These are phyloP conservation scores for Apiotrichum brassicae DNA, from an alignment of 1,284 basidiomycete species.

Conservation along the genomic window DNA sequence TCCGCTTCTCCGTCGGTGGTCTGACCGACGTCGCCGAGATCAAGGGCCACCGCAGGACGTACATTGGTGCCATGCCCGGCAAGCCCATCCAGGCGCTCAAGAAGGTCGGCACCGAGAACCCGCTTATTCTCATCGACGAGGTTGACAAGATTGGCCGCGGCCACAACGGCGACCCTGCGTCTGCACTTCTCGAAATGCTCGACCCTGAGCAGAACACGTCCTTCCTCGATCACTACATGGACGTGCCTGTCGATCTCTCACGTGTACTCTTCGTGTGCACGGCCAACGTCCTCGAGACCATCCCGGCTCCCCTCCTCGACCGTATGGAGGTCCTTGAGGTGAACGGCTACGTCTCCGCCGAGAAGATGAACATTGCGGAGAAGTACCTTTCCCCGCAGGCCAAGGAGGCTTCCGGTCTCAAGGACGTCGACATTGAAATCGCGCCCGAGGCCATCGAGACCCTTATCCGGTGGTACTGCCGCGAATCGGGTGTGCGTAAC, in stretches of 20 bases:
- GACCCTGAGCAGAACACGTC: slow-evolving; percentile 96
- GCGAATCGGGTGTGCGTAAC: slow-evolving; percentile 92
- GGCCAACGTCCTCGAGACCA: slow-evolving; percentile 89
- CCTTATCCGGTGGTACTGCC: slow-evolving; percentile 92
- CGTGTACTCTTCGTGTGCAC: slow-evolving; percentile 97
- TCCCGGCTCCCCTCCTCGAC: slow-evolving; percentile 91
- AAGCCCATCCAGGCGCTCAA: slow-evolving; percentile 98
- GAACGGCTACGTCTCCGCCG: slow-evolving; percentile 91
- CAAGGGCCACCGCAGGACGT: slow-evolving; percentile 95
- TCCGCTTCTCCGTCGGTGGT: slow-evolving; percentile 84
- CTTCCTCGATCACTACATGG: slow-evolving; percentile 97
- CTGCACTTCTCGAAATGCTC: slow-evolving; percentile 91
- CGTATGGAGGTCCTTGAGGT: slow-evolving; percentile 98
- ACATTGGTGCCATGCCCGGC: slow-evolving; percentile 91
- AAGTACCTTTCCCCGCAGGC: slow-evolving; percentile 91
- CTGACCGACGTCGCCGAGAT: slow-evolving; percentile 98
- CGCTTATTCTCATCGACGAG: slow-evolving; percentile 92
- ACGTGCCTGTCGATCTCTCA: slow-evolving; percentile 93
- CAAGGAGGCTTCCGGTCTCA: slow-evolving; percentile 81
- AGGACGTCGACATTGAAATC: slow-evolving; percentile 71
- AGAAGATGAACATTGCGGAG: slow-evolving; percentile 88
- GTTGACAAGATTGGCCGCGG: slow-evolving; percentile 93
- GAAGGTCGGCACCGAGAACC: slow-evolving; percentile 95
- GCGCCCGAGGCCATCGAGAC: slow-evolving; percentile 75
- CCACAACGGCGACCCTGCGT: slow-evolving; percentile 91